Conservation (phyloP, 2,329 filamentous ascomycete genomes). For the Trichoderma atroviride region DNA sequence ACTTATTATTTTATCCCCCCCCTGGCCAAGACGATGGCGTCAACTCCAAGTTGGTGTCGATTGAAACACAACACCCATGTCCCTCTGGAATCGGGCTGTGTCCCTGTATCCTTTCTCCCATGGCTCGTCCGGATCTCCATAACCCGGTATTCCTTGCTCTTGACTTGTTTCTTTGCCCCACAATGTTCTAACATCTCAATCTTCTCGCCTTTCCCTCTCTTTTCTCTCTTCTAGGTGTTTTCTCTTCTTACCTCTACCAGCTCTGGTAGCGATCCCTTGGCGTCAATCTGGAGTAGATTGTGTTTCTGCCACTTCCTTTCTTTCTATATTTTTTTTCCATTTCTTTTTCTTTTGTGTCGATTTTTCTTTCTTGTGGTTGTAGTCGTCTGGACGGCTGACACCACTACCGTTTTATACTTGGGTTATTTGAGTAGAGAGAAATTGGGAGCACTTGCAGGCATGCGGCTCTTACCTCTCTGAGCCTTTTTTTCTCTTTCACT, state of each 20-base stretch:
- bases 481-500: not conserved
- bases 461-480: slow-evolving; percentile 1
- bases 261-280: slow-evolving; percentile 23
- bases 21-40: slow-evolving; percentile 19
- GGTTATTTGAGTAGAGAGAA: not conserved
- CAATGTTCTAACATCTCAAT: not conserved
- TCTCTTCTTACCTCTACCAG: slow-evolving; percentile 9
- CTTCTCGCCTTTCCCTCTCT: not conserved
- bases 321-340: not conserved
- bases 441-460: not conserved
- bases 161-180: slow-evolving; percentile 4
- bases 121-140: slow-evolving; percentile 12
- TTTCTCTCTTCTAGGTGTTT: not conserved
- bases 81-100: not conserved
- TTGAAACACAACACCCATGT: slow-evolving; percentile 20
- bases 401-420: not conserved
- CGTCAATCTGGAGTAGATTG: slow-evolving; percentile 2
- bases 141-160: slow-evolving; percentile 2
- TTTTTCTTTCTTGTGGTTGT: not conserved
- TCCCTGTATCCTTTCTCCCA: not conserved
- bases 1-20: not conserved
- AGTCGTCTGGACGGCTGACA: slow-evolving; percentile 25
- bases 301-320: not conserved
- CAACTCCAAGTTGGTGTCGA: slow-evolving; percentile 15
- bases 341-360: not conserved